Percentiles rank a stretch among this genome's conserved stretches.
Conservation (phyloP, 2,329 filamentous ascomycete genomes). For the Tolypocladium tundrense region DNA sequence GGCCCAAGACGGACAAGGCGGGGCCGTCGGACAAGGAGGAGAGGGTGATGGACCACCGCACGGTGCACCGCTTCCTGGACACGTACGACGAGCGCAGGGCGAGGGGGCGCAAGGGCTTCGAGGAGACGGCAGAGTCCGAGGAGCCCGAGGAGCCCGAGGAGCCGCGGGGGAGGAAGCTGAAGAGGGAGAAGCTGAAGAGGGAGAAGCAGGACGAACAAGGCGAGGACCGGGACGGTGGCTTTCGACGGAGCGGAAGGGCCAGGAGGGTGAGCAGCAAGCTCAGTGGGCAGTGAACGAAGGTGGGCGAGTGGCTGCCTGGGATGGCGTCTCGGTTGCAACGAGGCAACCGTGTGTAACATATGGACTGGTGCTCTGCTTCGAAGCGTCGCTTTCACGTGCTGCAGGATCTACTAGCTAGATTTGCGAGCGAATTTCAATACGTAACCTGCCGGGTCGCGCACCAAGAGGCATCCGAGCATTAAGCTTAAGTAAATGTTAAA, state of each 20-base stretch:
- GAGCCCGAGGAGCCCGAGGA: conserved; percentile 5
- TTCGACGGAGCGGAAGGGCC: conserved; percentile 24
- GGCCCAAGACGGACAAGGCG: conserved; percentile 87
- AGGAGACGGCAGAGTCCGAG: conserved; percentile 14
- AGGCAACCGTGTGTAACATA: not conserved
- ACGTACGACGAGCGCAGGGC: conserved; percentile 54
- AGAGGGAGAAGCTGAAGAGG: not conserved
- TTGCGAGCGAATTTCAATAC: not conserved
- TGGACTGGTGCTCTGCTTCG: not conserved
- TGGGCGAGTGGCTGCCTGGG: not conserved
- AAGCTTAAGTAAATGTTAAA: no score
- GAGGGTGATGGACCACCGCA: conserved; percentile 73
- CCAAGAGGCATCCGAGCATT: not conserved
- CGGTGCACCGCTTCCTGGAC: conserved; percentile 72
- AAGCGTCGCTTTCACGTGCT: not conserved
- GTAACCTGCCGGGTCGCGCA: not conserved
- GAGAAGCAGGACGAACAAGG: not conserved
- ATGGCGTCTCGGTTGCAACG: not conserved
- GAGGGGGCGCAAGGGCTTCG: conserved; percentile 29
- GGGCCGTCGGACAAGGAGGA: conserved; percentile 64
- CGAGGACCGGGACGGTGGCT: conserved; percentile 1
- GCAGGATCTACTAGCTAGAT: not conserved
- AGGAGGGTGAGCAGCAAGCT: conserved; percentile 23
- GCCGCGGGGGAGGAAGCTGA: conserved; percentile 1
- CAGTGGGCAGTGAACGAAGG: not conserved